A percentile compares a stretch with the other conserved stretches of the same genome.
phyloP scores from a whole-genome alignment of 2,329 filamentous ascomycete species.

The Colletotrichum sp. region DNA sequence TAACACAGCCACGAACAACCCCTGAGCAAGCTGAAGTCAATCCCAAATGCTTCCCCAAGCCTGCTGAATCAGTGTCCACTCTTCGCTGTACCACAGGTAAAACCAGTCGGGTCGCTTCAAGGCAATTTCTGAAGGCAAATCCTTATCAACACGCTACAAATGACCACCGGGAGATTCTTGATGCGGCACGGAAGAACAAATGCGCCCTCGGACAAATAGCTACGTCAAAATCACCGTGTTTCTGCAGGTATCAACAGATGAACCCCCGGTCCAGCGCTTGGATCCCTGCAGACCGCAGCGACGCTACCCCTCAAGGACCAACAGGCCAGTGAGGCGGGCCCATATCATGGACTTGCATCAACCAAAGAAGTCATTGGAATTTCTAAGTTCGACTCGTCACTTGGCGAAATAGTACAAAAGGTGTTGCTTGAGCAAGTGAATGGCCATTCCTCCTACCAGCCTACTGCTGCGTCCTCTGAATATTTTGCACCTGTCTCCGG shows the following conservation, averaged over 20 bases:
- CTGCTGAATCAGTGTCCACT: neutral
- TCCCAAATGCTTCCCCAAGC: neutral
- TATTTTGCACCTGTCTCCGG: no score
- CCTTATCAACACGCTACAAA: neutral
- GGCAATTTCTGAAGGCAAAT: neutral
- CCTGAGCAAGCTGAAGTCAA: neutral
- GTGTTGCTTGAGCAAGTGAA: neutral
- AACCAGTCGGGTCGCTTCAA: neutral
- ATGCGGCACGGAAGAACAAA: neutral
- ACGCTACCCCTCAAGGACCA: neutral
- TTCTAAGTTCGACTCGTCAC: neutral
- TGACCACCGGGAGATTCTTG: neutral
- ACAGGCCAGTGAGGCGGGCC: neutral
- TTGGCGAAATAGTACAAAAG: neutral
- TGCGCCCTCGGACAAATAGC: neutral
- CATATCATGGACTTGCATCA: neutral
- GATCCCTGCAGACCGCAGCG: neutral
- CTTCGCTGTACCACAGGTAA: neutral
- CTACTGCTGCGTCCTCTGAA: neutral
- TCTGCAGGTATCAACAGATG: neutral
- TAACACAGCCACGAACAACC: neutral
- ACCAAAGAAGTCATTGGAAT: neutral
- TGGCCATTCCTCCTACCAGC: fast-evolving
- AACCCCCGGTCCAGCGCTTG: neutral
- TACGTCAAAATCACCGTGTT: neutral